phyloP scores from a whole-genome alignment of 495 filamentous ascomycete species.

The Podospora comata region DNA sequence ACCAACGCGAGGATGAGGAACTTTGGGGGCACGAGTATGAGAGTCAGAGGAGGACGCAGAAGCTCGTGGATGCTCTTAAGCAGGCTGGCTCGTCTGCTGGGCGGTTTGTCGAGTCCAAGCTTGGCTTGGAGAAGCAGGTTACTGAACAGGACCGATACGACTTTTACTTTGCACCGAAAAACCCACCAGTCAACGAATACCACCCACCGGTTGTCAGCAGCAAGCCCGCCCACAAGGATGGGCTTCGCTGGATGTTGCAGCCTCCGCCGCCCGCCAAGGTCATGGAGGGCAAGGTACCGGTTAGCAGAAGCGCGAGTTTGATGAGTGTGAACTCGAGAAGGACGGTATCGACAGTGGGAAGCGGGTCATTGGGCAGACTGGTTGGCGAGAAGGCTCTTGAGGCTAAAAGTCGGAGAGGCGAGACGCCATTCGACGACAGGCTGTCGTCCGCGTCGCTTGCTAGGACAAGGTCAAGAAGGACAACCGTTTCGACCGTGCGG shows the following conservation, averaged over 20 bases:
- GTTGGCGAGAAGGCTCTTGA: slow-evolving; percentile 40
- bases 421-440: slow-evolving; percentile 31
- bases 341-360: slow-evolving; percentile 19
- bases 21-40: slow-evolving; percentile 65
- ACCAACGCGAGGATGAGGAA: slow-evolving; percentile 82
- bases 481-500: slow-evolving; percentile 29
- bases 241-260: slow-evolving; percentile 86
- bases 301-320: slow-evolving; percentile 49
- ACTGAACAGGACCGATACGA: slow-evolving; percentile 44
- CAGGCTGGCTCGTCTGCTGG: slow-evolving; percentile 51
- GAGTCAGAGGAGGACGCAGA: slow-evolving; percentile 39
- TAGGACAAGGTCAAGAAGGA: slow-evolving; percentile 27
- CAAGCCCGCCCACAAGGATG: slow-evolving; percentile 60
- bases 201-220: slow-evolving; percentile 83
- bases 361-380: slow-evolving; percentile 29
- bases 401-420: slow-evolving; percentile 38
- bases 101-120: slow-evolving; percentile 44
- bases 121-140: slow-evolving; percentile 39
- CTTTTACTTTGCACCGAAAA: slow-evolving; percentile 63
- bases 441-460: slow-evolving; percentile 22
- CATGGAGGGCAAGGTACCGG: slow-evolving; percentile 76
- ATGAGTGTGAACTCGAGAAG: slow-evolving; percentile 34
- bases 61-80: slow-evolving; percentile 50
- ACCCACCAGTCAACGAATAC: slow-evolving; percentile 79
- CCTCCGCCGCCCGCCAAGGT: slow-evolving; percentile 78